Evolutionary conservation across 441 rosid species (phyloP).

Genomic region (Bocquillonia castaneifolia): DNA sequence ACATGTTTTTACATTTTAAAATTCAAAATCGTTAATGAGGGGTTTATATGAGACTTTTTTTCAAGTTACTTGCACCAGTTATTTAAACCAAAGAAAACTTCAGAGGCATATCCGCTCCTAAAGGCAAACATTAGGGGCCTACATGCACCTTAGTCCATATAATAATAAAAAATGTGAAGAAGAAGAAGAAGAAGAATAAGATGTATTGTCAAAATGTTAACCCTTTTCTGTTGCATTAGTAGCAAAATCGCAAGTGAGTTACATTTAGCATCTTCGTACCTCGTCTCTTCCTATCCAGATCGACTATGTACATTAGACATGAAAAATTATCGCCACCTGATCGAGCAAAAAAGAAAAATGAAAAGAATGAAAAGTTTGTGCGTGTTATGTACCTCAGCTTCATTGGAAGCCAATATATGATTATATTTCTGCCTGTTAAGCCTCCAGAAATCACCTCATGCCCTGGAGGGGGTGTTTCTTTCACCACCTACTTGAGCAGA

Average conservation of each 20-base stretch:
- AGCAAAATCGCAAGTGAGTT: constrained; percentile 7
- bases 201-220: not conserved
- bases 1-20: no score
- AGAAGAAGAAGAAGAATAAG: not conserved
- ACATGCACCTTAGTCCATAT: no score
- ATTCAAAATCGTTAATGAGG: no score
- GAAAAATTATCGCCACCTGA: not conserved
- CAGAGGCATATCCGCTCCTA: no score
- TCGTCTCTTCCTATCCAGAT: not conserved
- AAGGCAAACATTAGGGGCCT: no score
- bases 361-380: not conserved
- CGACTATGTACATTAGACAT: constrained; percentile 1
- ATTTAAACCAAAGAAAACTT: no score
- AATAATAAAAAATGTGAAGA: no score
- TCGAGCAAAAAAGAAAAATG: no score
- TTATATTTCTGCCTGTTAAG: not conserved
- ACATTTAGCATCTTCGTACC: not conserved
- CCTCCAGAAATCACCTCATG: not conserved
- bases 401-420: not conserved
- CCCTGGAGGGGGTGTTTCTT: not conserved
- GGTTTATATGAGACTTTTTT: no score
- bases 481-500: not conserved
- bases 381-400: not conserved
- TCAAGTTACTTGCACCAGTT: no score
- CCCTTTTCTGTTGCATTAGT: not conserved